These are phyloP conservation scores for Globomyces pollinis-pini DNA, from an alignment of 192 early-diverging fungal genomes.

Conservation along the genomic window DNA sequence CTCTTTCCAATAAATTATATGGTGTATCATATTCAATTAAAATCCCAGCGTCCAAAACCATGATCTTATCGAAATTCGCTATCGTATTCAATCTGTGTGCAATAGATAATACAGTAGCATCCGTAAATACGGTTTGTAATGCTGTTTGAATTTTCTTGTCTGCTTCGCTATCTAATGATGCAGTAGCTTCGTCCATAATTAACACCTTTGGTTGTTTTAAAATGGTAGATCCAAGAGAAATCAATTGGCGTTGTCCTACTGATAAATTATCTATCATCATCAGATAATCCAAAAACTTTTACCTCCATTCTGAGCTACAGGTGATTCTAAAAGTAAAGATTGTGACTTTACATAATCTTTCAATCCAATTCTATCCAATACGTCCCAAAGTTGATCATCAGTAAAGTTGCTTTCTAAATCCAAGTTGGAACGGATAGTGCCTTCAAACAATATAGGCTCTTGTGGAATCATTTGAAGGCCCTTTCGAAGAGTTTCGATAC, in stretches of 20 bases:
- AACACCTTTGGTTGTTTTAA: constrained; percentile 41
- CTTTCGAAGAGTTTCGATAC: constrained; percentile 29
- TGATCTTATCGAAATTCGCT: constrained; percentile 32
- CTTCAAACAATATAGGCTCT: constrained; percentile 46
- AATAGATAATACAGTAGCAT: constrained; percentile 25
- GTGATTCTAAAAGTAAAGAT: constrained; percentile 57
- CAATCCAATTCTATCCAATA: constrained; percentile 52
- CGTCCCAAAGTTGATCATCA: constrained; percentile 65
- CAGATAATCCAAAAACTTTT: no score
- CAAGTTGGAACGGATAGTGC: constrained; percentile 52
- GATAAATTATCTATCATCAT: constrained; percentile 59
- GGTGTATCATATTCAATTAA: constrained; percentile 37
- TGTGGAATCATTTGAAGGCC: constrained; percentile 48
- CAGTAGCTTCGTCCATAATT: constrained; percentile 32
- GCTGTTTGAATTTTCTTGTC: constrained; percentile 17
- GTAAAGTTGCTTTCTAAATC: constrained; percentile 50
- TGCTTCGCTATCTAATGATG: constrained; percentile 19
- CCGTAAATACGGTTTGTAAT: not conserved
- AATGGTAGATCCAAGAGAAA: constrained; percentile 69
- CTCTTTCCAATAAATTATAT: not conserved
- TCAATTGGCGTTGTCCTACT: constrained; percentile 75
- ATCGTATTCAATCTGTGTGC: constrained; percentile 33
- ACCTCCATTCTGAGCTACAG: constrained; percentile 56
- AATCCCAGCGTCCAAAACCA: constrained; percentile 31
- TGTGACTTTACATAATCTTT: constrained; percentile 53